Evolutionary conservation across 1,139 yeast genomes (phyloP).

Genomic region (Debaryomyces psychrophilus): DNA sequence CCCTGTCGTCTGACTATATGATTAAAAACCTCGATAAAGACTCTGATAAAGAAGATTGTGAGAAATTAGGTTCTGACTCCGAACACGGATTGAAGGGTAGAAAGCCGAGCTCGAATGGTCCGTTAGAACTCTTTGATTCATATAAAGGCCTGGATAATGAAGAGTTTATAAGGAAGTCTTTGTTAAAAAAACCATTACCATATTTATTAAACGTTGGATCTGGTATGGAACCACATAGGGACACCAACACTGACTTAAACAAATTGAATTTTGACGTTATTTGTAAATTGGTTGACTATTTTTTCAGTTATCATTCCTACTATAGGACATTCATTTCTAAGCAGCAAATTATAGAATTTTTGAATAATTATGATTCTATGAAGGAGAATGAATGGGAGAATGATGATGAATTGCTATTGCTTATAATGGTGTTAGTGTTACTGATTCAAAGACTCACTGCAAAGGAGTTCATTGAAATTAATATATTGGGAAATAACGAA

Average conservation of each 20-base stretch:
- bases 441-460: conserved; percentile 45
- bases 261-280: conserved; percentile 29
- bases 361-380: conserved; percentile 31
- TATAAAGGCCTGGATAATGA: background rate
- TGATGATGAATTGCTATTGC: conserved; percentile 52
- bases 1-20: conserved; percentile 52
- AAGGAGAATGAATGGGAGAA: conserved; percentile 49
- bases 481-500: conserved; percentile 20
- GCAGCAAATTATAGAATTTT: conserved; percentile 29
- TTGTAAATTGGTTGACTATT: conserved; percentile 32
- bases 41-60: conserved; percentile 19
- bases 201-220: conserved; percentile 30
- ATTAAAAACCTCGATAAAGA: conserved; percentile 34
- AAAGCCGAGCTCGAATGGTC: background rate
- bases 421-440: conserved; percentile 48
- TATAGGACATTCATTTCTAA: conserved; percentile 38
- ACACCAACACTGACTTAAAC: conserved; percentile 22
- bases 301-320: conserved; percentile 35
- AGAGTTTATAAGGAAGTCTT: conserved; percentile 10
- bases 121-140: background rate
- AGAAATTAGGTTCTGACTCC: conserved; percentile 19
- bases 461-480: conserved; percentile 33
- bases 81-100: conserved; percentile 13
- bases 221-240: conserved; percentile 27
- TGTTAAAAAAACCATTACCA: conserved; percentile 35